A percentile compares a stretch with the other conserved stretches of the same genome.
These are phyloP conservation scores for Kodamaea arcana DNA, from an alignment of 1,139 yeast species.

Conservation along the genomic window DNA sequence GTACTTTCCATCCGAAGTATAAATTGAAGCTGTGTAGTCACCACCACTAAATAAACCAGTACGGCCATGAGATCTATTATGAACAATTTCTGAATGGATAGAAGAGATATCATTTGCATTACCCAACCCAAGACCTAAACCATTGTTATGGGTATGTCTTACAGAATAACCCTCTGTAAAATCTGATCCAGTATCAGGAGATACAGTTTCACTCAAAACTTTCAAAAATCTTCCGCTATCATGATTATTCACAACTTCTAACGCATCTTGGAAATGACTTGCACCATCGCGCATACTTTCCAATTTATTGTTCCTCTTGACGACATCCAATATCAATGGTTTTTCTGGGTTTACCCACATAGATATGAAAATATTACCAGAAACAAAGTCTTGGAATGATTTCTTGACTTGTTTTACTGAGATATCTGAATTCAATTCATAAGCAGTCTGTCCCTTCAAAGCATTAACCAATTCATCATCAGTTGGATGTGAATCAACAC, in stretches of 20 bases:
- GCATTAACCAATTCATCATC: constrained; percentile 12
- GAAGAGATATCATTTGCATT: constrained; percentile 40
- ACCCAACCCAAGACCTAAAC: constrained; percentile 34
- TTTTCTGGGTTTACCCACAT: constrained; percentile 35
- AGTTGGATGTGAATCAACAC: constrained; percentile 20
- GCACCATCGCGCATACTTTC: constrained; percentile 1
- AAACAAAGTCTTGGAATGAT: constrained; percentile 28
- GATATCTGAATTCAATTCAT: constrained; percentile 4
- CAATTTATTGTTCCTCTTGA: constrained; percentile 5
- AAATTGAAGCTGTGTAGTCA: constrained; percentile 19
- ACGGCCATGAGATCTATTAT: constrained; percentile 13
- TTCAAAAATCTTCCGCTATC: constrained; percentile 3
- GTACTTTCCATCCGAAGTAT: constrained; percentile 9
- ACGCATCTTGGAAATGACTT: constrained; percentile 1
- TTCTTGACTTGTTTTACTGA: constrained; percentile 7
- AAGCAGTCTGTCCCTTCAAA: constrained; percentile 7
- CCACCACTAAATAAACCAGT: constrained; percentile 1
- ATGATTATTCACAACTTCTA: constrained; percentile 1
- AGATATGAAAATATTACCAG: constrained; percentile 28
- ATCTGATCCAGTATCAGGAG: constrained; percentile 6
- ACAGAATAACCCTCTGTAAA: constrained; percentile 5
- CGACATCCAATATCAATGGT: constrained; percentile 19
- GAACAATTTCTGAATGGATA: constrained; percentile 35
- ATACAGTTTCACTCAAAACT: constrained; percentile 3
- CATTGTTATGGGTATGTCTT: constrained; percentile 10